A percentile compares a stretch with the other conserved stretches of the same genome.
Conservation (phyloP, 1,284 basidiomycete species). For the Apiotrichum laibachii region DNA sequence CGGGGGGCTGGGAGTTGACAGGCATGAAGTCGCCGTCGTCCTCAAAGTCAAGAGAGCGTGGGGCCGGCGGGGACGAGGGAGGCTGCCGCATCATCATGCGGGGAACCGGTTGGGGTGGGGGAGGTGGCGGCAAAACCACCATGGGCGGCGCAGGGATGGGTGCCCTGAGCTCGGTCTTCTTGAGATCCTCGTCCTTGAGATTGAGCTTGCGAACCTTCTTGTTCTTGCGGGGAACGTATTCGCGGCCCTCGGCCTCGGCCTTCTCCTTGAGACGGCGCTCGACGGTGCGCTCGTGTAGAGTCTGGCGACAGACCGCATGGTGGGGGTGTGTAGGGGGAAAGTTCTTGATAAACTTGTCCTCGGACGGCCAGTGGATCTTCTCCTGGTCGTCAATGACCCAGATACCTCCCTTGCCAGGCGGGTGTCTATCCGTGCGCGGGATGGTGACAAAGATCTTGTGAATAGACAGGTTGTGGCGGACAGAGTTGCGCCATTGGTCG, state of each 20-base stretch:
- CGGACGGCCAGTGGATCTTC: conserved; percentile 46
- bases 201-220: conserved; percentile 35
- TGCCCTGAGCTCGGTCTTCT: conserved; percentile 4
- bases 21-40: conserved; percentile 43
- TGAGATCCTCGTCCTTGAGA: conserved; percentile 14
- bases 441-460: conserved; percentile 74
- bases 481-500: conserved; percentile 87
- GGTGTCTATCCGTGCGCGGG: conserved; percentile 45
- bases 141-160: background rate
- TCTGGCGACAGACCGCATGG: conserved; percentile 43
- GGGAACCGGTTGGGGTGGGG: background rate
- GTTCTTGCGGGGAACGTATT: conserved; percentile 46
- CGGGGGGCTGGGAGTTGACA: conserved; percentile 9
- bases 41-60: conserved; percentile 24
- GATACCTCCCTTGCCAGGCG: conserved; percentile 50
- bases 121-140: background rate
- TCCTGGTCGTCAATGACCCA: conserved; percentile 51
- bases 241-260: conserved; percentile 40
- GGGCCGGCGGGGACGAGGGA: conserved; percentile 9
- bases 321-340: conserved; percentile 43
- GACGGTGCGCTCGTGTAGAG: conserved; percentile 39
- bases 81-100: conserved; percentile 6
- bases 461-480: conserved; percentile 84
- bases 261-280: conserved; percentile 43
- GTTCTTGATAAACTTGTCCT: conserved; percentile 50